Evolutionary conservation across 768 basidiomycete genomes (phyloP).

Genomic region (Trametes gibbosa): DNA sequence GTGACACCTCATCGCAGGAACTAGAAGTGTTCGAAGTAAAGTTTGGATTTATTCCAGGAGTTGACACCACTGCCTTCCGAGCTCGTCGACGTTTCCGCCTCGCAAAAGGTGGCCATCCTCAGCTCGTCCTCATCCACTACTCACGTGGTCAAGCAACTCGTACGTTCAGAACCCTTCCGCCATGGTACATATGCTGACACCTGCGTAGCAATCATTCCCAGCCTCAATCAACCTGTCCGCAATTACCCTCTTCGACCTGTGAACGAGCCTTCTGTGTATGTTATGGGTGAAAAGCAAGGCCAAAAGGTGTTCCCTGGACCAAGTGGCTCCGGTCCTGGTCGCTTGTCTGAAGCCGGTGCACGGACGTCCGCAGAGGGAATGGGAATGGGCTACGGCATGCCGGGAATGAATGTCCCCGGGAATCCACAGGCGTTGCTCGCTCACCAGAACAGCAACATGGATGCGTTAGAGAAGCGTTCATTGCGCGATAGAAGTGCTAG

Average conservation of each 20-base stretch:
- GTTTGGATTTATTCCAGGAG: conserved; percentile 72
- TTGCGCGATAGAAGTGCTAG: conserved; percentile 44
- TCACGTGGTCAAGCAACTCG: conserved; percentile 59
- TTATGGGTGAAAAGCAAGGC: conserved; percentile 70
- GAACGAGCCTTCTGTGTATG: conserved; percentile 66
- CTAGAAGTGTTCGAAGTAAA: conserved; percentile 74
- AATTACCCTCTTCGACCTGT: conserved; percentile 66
- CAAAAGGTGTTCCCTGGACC: conserved; percentile 49
- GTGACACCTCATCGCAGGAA: conserved; percentile 45
- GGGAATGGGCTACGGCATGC: conserved; percentile 19
- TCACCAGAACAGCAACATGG: conserved; percentile 73
- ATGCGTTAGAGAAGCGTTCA: conserved; percentile 58
- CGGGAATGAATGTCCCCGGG: conserved; percentile 11
- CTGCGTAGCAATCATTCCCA: conserved; percentile 54
- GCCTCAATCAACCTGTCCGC: conserved; percentile 61
- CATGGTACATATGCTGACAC: conserved; percentile 8
- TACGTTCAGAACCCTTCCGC: conserved; percentile 35
- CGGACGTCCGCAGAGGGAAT: too few species aligned
- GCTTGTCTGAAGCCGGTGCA: too few species aligned
- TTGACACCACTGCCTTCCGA: conserved; percentile 64
- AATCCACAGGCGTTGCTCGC: conserved; percentile 64
- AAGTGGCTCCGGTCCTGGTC: conserved; percentile 10
- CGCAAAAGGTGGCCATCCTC: conserved; percentile 67
- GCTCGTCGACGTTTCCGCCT: conserved; percentile 71
- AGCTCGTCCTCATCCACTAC: conserved; percentile 77